Evolutionary conservation across 371 early-diverging fungal genomes (phyloP).

Genomic region (Ordospora pajunii): DNA sequence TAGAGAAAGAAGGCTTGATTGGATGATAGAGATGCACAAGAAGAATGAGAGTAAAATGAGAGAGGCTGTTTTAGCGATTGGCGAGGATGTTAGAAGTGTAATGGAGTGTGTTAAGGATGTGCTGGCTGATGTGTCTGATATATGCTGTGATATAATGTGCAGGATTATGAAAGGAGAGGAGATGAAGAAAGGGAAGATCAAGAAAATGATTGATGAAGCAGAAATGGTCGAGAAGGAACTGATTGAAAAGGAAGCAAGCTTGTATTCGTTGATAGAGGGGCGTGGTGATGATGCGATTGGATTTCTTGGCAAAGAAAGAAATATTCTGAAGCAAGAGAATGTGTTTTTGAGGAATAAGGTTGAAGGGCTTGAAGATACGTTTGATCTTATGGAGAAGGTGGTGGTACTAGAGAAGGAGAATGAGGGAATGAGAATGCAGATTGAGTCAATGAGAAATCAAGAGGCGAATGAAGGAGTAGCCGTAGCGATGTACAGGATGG

Average conservation of each 20-base stretch:
- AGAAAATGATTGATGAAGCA: background rate
- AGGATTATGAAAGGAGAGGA: background rate
- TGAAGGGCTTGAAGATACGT: background rate
- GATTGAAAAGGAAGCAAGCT: background rate
- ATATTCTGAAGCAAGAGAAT: conserved; percentile 7
- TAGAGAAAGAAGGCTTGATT: background rate
- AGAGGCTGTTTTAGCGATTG: background rate
- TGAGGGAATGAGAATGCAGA: background rate
- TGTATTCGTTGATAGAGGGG: background rate
- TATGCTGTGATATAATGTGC: background rate
- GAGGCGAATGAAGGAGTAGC: background rate
- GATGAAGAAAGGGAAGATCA: background rate
- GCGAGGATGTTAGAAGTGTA: background rate
- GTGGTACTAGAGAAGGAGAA: conserved; percentile 2
- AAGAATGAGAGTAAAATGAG: background rate
- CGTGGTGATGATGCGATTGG: background rate
- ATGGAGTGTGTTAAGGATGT: background rate
- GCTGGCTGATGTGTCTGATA: background rate
- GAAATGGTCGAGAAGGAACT: background rate
- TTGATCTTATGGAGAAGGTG: background rate
- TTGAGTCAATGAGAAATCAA: background rate
- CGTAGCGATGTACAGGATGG: background rate
- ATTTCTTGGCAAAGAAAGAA: background rate
- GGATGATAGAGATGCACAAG: background rate
- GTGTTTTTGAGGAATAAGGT: conserved; percentile 1